Base-by-base conservation (phyloP, 805 yeast genomes). In the Teunomyces aglyptinius region DNA sequence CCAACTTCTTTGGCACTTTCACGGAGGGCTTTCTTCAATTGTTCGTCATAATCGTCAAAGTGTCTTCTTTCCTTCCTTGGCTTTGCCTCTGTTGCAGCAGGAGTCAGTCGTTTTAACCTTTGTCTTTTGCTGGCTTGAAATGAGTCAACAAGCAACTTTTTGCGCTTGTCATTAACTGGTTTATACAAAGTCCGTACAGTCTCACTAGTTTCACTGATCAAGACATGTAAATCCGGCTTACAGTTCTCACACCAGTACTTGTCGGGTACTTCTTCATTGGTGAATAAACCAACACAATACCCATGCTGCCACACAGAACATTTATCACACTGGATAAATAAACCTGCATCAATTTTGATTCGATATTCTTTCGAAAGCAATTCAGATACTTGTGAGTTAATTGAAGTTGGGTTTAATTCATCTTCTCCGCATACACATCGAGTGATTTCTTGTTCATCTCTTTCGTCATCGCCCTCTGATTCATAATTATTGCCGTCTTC, bases 221-320 rank as follows among this genome's bases (percentile, higher is more conserved):
- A 52, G 3, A 77, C 65, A 63, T 92, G 99, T 40, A 87, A 68
- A 26, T 87, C 91, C 0, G 97, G 97, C 52, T 83, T 81, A 70
- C 99, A 92, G 53, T 70, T 67, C 63, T 92, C 99, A 73, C 99
- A 92, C 88, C 91, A 89, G 66, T 94, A 92, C 64, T 88, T 88
- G 47, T 92, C 97, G 3, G 97, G 97, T 1, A 89, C 88, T 42
- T 80, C 84, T 11, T 79, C 81, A 50, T 83, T 89, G 43, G 80
- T 82, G 45, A 75, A 74, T 48, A 92, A 81, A 1, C 97, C 96
- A 31, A 92, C 97, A 71, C 99, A 92, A 67, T 76, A 89, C 1
- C 97, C 98, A 64, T 92, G 99, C 65, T 92, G 99, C 99, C 99
- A 92, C 6, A 86, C 96, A 15, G 88, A 82, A 69, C 99, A 92